Evolutionary conservation across 345 rosid genomes (phyloP).

Genomic region (Ceriops tagal): DNA sequence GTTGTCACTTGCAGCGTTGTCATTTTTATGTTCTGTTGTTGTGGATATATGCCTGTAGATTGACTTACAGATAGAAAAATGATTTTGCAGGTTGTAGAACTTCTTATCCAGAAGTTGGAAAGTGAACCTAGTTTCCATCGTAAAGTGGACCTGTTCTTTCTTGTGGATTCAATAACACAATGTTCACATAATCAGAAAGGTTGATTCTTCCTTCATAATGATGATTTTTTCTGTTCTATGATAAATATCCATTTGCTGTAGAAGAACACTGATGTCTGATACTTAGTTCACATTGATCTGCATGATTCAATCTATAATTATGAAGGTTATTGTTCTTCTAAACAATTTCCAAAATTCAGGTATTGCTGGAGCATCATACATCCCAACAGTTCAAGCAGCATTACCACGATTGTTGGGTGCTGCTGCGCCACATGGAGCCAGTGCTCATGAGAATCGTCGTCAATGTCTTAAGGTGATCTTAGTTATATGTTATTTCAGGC

Average conservation of each 20-base stretch:
- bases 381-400: conserved; percentile 84
- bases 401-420: conserved; percentile 90
- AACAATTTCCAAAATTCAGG: conserved; percentile 36
- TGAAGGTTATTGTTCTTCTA: background rate
- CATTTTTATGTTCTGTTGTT: conserved; percentile 1
- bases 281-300: background rate
- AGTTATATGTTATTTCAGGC: background rate
- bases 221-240: background rate
- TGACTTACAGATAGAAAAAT: background rate
- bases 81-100: conserved; percentile 77
- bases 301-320: background rate
- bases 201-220: background rate
- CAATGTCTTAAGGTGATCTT: conserved; percentile 84
- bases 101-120: conserved; percentile 82
- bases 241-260: background rate
- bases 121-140: conserved; percentile 76
- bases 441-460: conserved; percentile 92
- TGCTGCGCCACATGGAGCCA: conserved; percentile 82
- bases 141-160: conserved; percentile 88
- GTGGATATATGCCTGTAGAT: background rate
- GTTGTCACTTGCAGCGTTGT: background rate
- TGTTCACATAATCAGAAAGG: conserved; percentile 93
- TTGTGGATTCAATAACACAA: conserved; percentile 92
- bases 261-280: no score
- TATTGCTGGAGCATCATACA: conserved; percentile 74